Base-by-base conservation (phyloP, 2,329 filamentous ascomycete genomes). In the Rutstroemia sp. region DNA sequence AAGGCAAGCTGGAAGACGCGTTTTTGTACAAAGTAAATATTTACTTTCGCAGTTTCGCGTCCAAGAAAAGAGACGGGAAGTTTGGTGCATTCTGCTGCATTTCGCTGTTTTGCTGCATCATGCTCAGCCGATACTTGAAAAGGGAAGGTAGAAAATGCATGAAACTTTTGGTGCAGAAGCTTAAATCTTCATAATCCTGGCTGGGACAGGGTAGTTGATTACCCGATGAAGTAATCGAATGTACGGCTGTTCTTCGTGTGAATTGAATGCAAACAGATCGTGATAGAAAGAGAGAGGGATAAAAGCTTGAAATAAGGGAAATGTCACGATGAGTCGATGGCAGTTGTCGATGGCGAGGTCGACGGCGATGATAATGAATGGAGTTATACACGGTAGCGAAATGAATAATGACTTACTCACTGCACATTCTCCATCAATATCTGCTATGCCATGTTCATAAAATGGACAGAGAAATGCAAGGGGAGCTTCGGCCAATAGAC, bases 11-110 rank as follows among this genome's bases (percentile, higher is more conserved):
- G 27, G 51, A 23, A 54, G 51, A 54, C 51, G 51, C 44, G 51
- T 48, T 54, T 39, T 39, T 47, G 10, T n/a, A 39, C 10, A 7
- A 39, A 12, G 51, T 54, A 48, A 54, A 54, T 54, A 48, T 54
- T 54, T 48, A 54, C 51, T 54, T 54, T 40, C 42, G 23, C 27
- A 23, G 30, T 21, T 48, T 54, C 51, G 34, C 51, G 44, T 34
- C 21, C 45, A 48, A 8, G 17, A 19, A 27, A 19, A 17, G 38
- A 47, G 19, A 45, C 50, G 50, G 39, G 40, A 52, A 47, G 40
- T 45, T 36, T 34, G 30, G 30, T 34, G 30, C 30, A 34, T 34
- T 34, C 12, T 34, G 30, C 10, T 34, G 30, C 30, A 34, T 30
- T 8, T 9, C 9, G 27, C 27, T 30, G 30, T 34, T 34, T 34